Percentiles rank a stretch among this genome's conserved stretches.
Conservation (phyloP, 805 yeast species). For the Saturnispora gosingensis region DNA sequence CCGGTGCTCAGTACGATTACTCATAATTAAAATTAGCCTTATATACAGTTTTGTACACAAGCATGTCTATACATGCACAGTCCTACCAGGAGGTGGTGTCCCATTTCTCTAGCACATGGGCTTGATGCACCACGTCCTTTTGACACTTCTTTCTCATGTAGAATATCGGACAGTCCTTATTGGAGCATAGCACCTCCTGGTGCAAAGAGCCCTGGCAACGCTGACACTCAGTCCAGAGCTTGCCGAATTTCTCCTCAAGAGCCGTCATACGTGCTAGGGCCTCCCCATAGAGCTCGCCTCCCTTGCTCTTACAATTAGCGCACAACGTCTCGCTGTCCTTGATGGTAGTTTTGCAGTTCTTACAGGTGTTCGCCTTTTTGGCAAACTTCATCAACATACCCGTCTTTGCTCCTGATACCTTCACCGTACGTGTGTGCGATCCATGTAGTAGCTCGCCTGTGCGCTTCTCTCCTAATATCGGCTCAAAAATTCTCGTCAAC, state of each 20-base stretch:
- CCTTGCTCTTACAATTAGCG: slow-evolving; percentile 59
- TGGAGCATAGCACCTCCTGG: slow-evolving; percentile 90
- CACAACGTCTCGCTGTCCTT: slow-evolving; percentile 49
- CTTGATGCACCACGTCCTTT: slow-evolving; percentile 53
- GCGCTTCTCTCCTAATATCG: slow-evolving; percentile 78
- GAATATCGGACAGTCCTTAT: slow-evolving; percentile 94
- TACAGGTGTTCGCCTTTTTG: slow-evolving; percentile 79
- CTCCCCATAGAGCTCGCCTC: slow-evolving; percentile 73
- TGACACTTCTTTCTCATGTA: slow-evolving; percentile 90
- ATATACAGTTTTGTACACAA: background rate
- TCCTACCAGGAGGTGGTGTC: slow-evolving; percentile 46
- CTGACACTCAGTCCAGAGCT: slow-evolving; percentile 97
- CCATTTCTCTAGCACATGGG: slow-evolving; percentile 55
- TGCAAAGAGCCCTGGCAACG: slow-evolving; percentile 94
- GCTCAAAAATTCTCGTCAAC: slow-evolving; percentile 85
- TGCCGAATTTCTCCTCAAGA: slow-evolving; percentile 71
- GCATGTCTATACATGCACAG: too few relatives aligned
- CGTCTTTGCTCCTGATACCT: slow-evolving; percentile 61
- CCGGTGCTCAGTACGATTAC: slow-evolving; percentile 1
- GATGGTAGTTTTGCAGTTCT: slow-evolving; percentile 79
- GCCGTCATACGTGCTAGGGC: slow-evolving; percentile 73
- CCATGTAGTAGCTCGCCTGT: slow-evolving; percentile 78
- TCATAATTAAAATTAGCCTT: background rate
- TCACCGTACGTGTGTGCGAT: slow-evolving; percentile 71
- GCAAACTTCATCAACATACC: slow-evolving; percentile 89